Conservation (phyloP, 352 stramenopile species). For the Phytopythium oedochilum region DNA sequence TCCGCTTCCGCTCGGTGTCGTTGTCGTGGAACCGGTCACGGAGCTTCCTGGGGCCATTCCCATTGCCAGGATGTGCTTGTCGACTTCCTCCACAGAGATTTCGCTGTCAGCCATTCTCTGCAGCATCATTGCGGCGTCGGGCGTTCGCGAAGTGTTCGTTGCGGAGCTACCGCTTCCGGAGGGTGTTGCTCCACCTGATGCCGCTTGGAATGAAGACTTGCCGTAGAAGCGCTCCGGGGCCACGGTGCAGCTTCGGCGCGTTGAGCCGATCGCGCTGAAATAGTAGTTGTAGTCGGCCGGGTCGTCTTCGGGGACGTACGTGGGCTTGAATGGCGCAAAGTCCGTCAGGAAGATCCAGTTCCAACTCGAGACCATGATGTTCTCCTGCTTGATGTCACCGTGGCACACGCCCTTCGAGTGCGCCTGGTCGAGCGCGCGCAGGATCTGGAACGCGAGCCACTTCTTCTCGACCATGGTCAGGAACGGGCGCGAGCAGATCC, state of each 20-base stretch:
- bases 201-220: conserved; percentile 15
- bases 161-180: conserved; percentile 3
- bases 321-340: conserved; percentile 95
- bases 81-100: conserved; percentile 61
- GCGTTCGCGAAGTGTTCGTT: conserved; percentile 24
- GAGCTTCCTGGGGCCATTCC: conserved; percentile 23
- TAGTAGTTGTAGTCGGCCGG: conserved; percentile 96
- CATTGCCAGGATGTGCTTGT: conserved; percentile 71
- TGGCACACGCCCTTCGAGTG: conserved; percentile 93
- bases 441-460: conserved; percentile 97
- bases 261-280: conserved; percentile 83
- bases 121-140: conserved; percentile 58
- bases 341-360: conserved; percentile 97
- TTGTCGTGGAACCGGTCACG: conserved; percentile 15
- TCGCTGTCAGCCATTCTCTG: conserved; percentile 73
- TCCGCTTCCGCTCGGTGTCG: conserved; percentile 19
- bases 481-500: conserved; percentile 95
- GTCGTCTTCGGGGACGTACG: conserved; percentile 94
- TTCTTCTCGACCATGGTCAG: conserved; percentile 95
- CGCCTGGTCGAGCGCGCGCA: conserved; percentile 92
- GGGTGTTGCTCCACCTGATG: conserved; percentile 8
- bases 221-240: conserved; percentile 89
- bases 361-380: conserved; percentile 97
- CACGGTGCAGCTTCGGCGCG: conserved; percentile 92
- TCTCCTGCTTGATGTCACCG: conserved; percentile 98